Conservation (phyloP, 805 yeast genomes). For the Ogataea ramenticola region DNA sequence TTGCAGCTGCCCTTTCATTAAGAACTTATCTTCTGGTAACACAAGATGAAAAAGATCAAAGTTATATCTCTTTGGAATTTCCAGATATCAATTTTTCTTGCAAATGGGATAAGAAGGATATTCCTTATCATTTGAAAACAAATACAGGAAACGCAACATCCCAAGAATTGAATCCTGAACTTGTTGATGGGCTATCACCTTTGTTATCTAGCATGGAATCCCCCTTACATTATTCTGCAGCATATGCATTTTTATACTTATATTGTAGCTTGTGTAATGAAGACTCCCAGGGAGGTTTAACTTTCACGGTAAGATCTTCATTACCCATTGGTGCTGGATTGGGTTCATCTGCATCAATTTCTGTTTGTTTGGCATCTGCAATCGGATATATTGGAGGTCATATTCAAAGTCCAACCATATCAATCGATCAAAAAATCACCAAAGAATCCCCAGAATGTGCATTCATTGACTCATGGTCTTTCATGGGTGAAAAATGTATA, state of each 20-base stretch:
- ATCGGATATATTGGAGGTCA: conserved; percentile 55
- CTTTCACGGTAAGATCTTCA: conserved; percentile 69
- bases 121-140: conserved; percentile 49
- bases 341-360: conserved; percentile 87
- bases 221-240: conserved; percentile 66
- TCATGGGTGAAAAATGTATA: conserved; percentile 88
- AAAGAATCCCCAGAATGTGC: conserved; percentile 35
- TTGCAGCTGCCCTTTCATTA: conserved; percentile 88
- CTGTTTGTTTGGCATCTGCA: conserved; percentile 79
- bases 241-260: conserved; percentile 76
- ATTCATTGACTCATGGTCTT: conserved; percentile 82
- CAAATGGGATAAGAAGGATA: conserved; percentile 51
- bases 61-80: conserved; percentile 57
- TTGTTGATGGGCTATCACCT: conserved; percentile 41
- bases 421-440: conserved; percentile 26
- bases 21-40: conserved; percentile 74
- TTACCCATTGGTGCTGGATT: conserved; percentile 95
- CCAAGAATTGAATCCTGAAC: conserved; percentile 52
- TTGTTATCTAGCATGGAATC: conserved; percentile 39
- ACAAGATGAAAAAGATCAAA: conserved; percentile 29
- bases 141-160: conserved; percentile 27
- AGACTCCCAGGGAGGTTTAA: conserved; percentile 37
- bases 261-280: conserved; percentile 51
- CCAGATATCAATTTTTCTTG: conserved; percentile 72
- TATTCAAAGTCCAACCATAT: conserved; percentile 31